Percentiles rank a stretch among this genome's conserved stretches.
Conservation (phyloP, 2,329 filamentous ascomycete species). For the Ascosphaera pollenicola region DNA sequence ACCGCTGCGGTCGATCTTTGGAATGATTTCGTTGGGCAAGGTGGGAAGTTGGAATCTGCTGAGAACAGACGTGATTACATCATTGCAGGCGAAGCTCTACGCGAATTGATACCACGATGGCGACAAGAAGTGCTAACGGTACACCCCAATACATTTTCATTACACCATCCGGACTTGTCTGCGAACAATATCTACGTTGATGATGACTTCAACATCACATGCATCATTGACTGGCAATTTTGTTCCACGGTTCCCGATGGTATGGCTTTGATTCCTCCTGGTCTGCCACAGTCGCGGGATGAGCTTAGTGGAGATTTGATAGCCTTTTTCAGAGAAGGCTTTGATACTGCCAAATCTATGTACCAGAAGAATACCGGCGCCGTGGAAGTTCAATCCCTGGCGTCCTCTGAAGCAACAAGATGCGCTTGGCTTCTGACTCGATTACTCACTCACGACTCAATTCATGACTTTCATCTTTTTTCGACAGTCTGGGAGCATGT, state of each 20-base stretch:
- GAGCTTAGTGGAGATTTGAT: no score
- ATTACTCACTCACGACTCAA: no score
- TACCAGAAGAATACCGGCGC: constrained; percentile 13
- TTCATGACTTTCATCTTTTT: no score
- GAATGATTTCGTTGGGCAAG: constrained; percentile 10
- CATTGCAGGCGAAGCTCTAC: constrained; percentile 6
- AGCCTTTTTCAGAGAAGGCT: no score
- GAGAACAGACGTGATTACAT: constrained; percentile 11
- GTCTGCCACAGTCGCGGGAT: constrained; percentile 8
- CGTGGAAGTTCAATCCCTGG: constrained; percentile 1
- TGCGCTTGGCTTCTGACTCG: no score
- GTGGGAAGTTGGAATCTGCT: constrained; percentile 7
- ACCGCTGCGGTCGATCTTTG: constrained; percentile 6
- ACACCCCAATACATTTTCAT: constrained; percentile 4
- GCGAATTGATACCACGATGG: constrained; percentile 5
- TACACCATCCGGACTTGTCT: constrained; percentile 16
- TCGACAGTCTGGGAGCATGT: no score
- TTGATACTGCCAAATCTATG: no score
- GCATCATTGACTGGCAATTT: constrained; percentile 13
- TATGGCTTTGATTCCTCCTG: constrained; percentile 7
- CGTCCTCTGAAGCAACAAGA: no score
- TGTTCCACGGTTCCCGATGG: constrained; percentile 7
- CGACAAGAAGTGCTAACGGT: constrained; percentile 2
- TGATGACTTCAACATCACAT: constrained; percentile 13
- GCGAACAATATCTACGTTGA: constrained; percentile 18